These are phyloP conservation scores for Zymoseptoria pseudotritici DNA, from an alignment of 2,329 filamentous ascomycete genomes.

Conservation along the genomic window DNA sequence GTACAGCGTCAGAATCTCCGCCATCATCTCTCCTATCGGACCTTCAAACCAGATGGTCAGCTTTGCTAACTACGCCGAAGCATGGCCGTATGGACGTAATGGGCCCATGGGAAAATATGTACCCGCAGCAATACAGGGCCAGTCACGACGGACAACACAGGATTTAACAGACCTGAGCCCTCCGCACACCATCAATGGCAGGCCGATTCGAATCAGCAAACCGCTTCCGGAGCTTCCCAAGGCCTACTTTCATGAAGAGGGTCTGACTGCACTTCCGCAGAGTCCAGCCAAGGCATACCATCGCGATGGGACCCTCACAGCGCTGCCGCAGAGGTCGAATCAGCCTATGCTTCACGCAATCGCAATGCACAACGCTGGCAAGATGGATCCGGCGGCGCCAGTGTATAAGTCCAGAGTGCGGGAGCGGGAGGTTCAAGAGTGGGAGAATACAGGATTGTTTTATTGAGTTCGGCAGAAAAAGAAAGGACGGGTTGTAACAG, in stretches of 20 bases:
- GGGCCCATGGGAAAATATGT: not conserved
- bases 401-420: not conserved
- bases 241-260: not conserved
- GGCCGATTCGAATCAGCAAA: conserved; percentile 6
- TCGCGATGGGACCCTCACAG: not conserved
- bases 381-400: not conserved
- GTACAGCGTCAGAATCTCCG: not conserved
- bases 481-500: not conserved
- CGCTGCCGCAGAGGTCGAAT: conserved; percentile 2
- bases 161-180: not conserved
- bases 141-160: not conserved
- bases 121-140: not conserved
- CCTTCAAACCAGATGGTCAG: not conserved
- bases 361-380: not conserved
- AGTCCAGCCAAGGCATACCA: not conserved
- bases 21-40: not conserved
- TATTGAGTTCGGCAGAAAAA: not conserved
- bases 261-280: not conserved
- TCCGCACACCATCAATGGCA: conserved; percentile 1
- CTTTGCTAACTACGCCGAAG: not conserved
- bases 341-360: conserved; percentile 6
- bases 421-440: not conserved
- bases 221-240: conserved; percentile 7
- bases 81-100: not conserved
- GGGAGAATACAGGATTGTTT: not conserved